Base-by-base conservation (phyloP, 139 green algal species). In the Marvania coccoides region DNA sequence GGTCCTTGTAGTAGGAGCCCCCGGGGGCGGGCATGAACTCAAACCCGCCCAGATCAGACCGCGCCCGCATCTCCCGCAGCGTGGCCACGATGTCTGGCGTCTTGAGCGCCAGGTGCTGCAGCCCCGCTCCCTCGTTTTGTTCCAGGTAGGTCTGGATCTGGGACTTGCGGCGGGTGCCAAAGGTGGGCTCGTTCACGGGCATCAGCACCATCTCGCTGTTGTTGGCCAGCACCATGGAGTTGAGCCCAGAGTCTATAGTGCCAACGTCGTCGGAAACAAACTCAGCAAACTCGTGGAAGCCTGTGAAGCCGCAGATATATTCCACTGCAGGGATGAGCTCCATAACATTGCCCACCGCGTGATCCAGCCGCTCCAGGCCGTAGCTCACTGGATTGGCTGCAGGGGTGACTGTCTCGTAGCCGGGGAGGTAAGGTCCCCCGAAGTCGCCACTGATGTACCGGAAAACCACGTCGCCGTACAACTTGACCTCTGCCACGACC, bases 61-160 rank as follows among this genome's bases (percentile, higher is more conserved):
- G 75, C 10, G 31, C 64, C 23, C 85, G 67, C 74, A 96, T 87
- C 58, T 87, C 63, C 2, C 74, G 65, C 69, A 98, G 69, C 8
- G 92, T 98, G 48, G 30, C 5, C 33, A 99, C 88, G 35, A 99
- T 96, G 79, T 99, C 83, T 51, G 92, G 58, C 1, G 89, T 97
- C 77, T 93, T 96, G 3, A 99, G 83, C 28, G 94, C 94, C 48
- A 99, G 67, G 81, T 99, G 94, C 82, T 99, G 94, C 72, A 99
- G 59, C 8, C 94, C 94, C 5, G 93, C 64, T 0, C 94, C 94
- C 63, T 95, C 85, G 66, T 99, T 99, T 70, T 98, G 92, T 80
- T 99, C 94, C 35, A 99, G 71, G 63, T 89, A 99, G 0, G 92
- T 99, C 79, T 98, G 90, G 48, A 89, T 83, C 72, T 90, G 82